Evolutionary conservation across 192 early-diverging fungal species (phyloP).

Genomic region (Diversispora eburnea): DNA sequence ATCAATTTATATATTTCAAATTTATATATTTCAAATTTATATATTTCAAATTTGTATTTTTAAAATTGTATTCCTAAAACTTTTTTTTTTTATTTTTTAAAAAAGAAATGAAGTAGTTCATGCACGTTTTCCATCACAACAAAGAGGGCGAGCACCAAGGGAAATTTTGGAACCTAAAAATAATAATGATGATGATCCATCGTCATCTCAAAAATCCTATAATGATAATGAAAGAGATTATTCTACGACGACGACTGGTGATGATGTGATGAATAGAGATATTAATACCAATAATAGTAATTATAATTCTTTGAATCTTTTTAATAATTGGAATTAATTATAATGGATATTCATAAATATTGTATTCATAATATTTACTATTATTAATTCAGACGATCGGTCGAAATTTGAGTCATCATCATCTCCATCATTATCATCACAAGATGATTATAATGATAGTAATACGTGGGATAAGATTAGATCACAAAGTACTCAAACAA

Average conservation of each 20-base stretch:
- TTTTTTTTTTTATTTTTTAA: too few species aligned
- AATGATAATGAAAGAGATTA: neutral
- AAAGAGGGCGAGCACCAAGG: too few species aligned
- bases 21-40: neutral
- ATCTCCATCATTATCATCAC: neutral
- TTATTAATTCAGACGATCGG: neutral
- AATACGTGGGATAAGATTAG: conserved; percentile 4
- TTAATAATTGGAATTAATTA: too few species aligned
- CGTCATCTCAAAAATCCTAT: neutral
- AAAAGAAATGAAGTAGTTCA: too few species aligned
- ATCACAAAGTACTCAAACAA: neutral
- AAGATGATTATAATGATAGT: neutral
- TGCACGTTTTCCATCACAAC: too few species aligned
- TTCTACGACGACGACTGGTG: neutral
- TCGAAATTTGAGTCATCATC: neutral
- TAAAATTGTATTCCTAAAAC: neutral
- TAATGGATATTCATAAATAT: neutral
- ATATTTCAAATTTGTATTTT: neutral
- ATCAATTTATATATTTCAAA: neutral
- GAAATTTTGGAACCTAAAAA: neutral
- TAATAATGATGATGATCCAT: neutral
- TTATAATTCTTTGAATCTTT: neutral
- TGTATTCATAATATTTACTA: neutral
- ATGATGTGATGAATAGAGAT: neutral
- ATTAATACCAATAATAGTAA: neutral